Conservation (phyloP, 1,139 yeast genomes). For the Hyphopichia burtonii region DNA sequence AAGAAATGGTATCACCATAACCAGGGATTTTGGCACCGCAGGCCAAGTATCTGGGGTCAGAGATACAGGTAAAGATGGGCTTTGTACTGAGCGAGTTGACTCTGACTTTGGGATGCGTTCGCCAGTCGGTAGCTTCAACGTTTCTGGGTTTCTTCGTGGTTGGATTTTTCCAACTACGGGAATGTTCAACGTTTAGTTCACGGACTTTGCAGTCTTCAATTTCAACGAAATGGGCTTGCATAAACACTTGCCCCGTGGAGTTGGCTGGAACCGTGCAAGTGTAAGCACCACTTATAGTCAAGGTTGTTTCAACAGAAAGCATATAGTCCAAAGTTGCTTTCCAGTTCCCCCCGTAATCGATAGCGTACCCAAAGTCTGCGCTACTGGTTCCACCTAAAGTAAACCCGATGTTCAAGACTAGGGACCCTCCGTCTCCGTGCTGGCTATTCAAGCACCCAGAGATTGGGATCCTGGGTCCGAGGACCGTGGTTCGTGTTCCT, state of each 20-base stretch:
- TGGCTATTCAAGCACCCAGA: slow-evolving; percentile 18
- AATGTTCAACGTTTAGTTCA: slow-evolving; percentile 6
- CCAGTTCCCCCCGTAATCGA: slow-evolving; percentile 2
- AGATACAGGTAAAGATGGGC: slow-evolving; percentile 18
- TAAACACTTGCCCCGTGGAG: slow-evolving; percentile 18
- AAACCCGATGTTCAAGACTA: slow-evolving; percentile 14
- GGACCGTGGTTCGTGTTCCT: slow-evolving; percentile 4
- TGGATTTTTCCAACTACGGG: slow-evolving; percentile 8
- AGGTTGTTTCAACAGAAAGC: slow-evolving; percentile 7
- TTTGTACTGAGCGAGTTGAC: slow-evolving; percentile 6
- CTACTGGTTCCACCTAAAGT: slow-evolving; percentile 14
- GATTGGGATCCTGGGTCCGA: slow-evolving; percentile 14
- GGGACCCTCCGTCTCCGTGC: slow-evolving; percentile 21
- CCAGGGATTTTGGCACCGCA: slow-evolving; percentile 10
- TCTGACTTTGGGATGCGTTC: slow-evolving; percentile 1
- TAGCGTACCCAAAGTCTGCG: slow-evolving; percentile 15
- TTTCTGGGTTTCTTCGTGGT: slow-evolving; percentile 3
- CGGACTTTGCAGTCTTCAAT: slow-evolving; percentile 13
- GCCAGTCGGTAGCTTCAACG: slow-evolving; percentile 10
- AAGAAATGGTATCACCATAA: slow-evolving; percentile 2
- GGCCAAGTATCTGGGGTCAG: slow-evolving; percentile 12
- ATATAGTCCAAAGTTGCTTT: slow-evolving; percentile 5
- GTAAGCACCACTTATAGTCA: slow-evolving; percentile 13
- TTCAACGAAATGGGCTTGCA: slow-evolving; percentile 15
- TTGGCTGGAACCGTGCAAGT: slow-evolving; percentile 18